Evolutionary conservation across 148 eudicot genomes (phyloP), one percentile per base, ranked within the genome.

Genomic region (Rhododendron ovatum): DNA sequence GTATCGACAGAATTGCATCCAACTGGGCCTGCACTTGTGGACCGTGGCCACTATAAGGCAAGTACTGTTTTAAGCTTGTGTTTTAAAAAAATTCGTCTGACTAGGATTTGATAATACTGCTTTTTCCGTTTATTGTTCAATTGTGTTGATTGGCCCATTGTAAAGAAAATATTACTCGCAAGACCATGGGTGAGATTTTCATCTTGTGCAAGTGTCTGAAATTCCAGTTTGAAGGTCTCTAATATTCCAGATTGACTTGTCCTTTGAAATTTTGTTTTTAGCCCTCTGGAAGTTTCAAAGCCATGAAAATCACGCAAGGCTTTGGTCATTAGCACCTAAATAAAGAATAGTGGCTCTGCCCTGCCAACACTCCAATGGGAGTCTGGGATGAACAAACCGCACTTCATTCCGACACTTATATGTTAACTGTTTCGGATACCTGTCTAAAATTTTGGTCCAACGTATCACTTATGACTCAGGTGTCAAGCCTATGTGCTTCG

Each of bases 401-500:
- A 20, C 65, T 20, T 1, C 65, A 59, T 22, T 59, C 67, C 0
- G 26, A 59, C 26, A 20, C 24, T 59, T 18, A 22, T 37, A 37
- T 20, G 30, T 63, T 1, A 24, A 26, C 11, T n/a, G 30, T 22
- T 63, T 24, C 3, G 15, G 4, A 5, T 53, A 61, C 2, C n/a
- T 22, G 24, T 1, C 15, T 41, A 3, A 17, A 48, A 22, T 15
- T 28, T 24, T 50, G 14, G 10, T 17, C 53, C 5, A 39, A 1
- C 22, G 2, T 63, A 17, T 26, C 63, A 11, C 30, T 35, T 41
- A 9, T 63, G 5, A 87, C 51, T 28, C 90, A 91, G 93, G 89
- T 83, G 1, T 86, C 89, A 55, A 91, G 91, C 86, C 39, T 59
- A n/a, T n/a, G n/a, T n/a, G n/a, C n/a, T n/a, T n/a, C n/a, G n/a